phyloP scores from a whole-genome alignment of 2,329 filamentous ascomycete species.

The Fusarium dimerum region DNA sequence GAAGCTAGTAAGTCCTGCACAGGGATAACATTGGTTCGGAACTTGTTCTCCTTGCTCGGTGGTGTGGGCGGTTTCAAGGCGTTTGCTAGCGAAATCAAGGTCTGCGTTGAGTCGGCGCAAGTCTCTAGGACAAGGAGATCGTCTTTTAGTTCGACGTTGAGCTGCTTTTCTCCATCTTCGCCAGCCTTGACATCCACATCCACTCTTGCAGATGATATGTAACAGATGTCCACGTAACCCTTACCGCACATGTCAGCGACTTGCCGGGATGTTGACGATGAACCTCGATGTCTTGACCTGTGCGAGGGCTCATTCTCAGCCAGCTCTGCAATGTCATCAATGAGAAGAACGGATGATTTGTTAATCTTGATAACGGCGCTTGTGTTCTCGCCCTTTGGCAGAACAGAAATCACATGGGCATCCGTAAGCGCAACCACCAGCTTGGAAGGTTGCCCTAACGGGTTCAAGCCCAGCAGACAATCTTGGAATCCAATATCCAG shows the following conservation, averaged over 20 bases:
- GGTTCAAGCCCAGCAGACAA: constrained; percentile 83
- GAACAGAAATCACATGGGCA: constrained; percentile 66
- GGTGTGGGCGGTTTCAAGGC: constrained; percentile 81
- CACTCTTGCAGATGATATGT: constrained; percentile 78
- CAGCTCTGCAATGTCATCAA: constrained; percentile 66
- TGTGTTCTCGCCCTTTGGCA: constrained; percentile 66
- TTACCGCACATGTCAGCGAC: constrained; percentile 59
- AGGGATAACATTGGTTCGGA: constrained; percentile 82
- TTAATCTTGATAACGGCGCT: constrained; percentile 68
- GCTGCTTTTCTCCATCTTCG: constrained; percentile 58
- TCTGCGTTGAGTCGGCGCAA: constrained; percentile 96
- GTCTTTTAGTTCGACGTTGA: constrained; percentile 82
- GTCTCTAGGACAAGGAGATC: constrained; percentile 89
- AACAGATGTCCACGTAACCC: constrained; percentile 85
- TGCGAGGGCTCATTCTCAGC: constrained; percentile 10
- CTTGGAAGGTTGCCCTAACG: constrained; percentile 73
- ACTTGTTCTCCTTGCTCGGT: constrained; percentile 80
- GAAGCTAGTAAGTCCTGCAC: constrained; percentile 88
- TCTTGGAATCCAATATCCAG: constrained; percentile 78
- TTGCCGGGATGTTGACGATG: constrained; percentile 47
- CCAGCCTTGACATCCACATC: constrained; percentile 60
- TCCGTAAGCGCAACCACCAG: constrained; percentile 78
- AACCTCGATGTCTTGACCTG: constrained; percentile 28
- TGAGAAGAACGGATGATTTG: constrained; percentile 80
- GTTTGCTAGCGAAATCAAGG: constrained; percentile 76